A percentile compares a stretch with the other conserved stretches of the same genome.
These are phyloP conservation scores for Calendula officinalis DNA, from an alignment of 129 eudicot species.

Conservation along the genomic window DNA sequence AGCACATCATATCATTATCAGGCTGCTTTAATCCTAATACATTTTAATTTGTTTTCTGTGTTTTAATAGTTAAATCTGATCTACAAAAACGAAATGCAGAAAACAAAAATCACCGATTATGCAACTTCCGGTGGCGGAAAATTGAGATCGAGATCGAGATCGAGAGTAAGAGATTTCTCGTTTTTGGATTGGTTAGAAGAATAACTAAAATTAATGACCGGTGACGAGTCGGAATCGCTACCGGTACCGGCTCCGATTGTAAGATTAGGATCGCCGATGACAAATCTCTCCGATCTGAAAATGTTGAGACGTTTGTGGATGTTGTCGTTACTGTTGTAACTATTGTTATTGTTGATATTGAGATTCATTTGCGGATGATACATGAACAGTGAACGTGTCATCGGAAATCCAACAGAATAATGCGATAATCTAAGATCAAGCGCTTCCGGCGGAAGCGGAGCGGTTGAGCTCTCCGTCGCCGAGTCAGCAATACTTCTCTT, in stretches of 20 bases:
- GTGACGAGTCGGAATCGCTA: slow-evolving; percentile 40
- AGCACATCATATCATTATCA: slow-evolving; percentile 34
- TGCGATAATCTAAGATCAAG: slow-evolving; percentile 43
- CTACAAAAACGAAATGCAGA: slow-evolving; percentile 1
- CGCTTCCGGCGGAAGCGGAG: slow-evolving; percentile 33
- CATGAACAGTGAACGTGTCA: slow-evolving; percentile 21
- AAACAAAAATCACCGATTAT: background rate
- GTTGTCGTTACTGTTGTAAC: background rate
- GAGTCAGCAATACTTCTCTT: slow-evolving; percentile 36
- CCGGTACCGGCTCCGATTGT: background rate
- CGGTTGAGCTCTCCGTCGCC: slow-evolving; percentile 17
- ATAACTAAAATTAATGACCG: slow-evolving; percentile 12
- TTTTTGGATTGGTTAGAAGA: background rate
- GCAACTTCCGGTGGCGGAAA: slow-evolving; percentile 46
- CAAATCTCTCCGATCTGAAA: slow-evolving; percentile 29
- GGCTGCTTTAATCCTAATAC: slow-evolving; percentile 27
- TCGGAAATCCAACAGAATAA: slow-evolving; percentile 11
- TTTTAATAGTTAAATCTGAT: slow-evolving; percentile 10
- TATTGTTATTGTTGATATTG: background rate
- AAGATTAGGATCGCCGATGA: background rate
- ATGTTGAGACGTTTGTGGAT: slow-evolving; percentile 21
- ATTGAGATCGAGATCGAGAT: slow-evolving; percentile 64
- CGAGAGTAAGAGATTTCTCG: slow-evolving; percentile 24
- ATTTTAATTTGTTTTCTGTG: background rate
- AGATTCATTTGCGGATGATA: slow-evolving; percentile 29